These are phyloP conservation scores for Osmanthus fragrans DNA, from an alignment of 257 asterid genomes.

Conservation along the genomic window DNA sequence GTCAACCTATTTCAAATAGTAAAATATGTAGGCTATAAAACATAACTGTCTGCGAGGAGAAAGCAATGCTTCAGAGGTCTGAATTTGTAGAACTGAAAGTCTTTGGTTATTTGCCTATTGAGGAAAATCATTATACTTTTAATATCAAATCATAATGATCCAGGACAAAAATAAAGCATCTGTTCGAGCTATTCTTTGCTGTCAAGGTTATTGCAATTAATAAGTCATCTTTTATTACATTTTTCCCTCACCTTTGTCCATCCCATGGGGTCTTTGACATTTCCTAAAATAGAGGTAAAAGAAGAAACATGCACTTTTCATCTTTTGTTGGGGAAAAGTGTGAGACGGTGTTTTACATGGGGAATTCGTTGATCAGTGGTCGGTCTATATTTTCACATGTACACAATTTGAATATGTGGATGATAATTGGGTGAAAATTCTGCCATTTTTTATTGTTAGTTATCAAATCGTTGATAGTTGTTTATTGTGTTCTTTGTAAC, in stretches of 20 bases:
- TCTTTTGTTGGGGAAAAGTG: not conserved
- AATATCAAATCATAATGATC: not conserved
- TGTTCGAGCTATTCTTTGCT: conserved; percentile 1
- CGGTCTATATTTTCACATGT: not conserved
- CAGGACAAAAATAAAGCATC: not conserved
- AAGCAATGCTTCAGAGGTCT: not conserved
- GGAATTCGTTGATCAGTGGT: not conserved
- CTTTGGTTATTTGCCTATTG: not conserved
- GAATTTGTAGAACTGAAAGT: not conserved
- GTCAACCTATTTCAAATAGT: not conserved
- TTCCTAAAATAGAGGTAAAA: not conserved
- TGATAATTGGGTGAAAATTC: conserved; percentile 3
- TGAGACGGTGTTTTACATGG: not conserved
- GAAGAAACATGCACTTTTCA: conserved; percentile 10
- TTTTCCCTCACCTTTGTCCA: conserved; percentile 8
- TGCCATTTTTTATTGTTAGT: conserved; percentile 11
- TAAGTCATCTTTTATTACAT: not conserved
- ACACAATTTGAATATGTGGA: conserved; percentile 7
- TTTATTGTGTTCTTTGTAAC: conserved; percentile 24
- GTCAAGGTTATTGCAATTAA: not conserved
- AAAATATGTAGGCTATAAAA: not conserved
- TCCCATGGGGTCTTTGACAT: conserved; percentile 4
- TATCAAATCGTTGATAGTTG: conserved; percentile 13
- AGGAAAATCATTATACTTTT: not conserved
- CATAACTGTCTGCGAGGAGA: not conserved